Conservation (phyloP, 169 alveolate species). For the Cryptosporidium felis region DNA sequence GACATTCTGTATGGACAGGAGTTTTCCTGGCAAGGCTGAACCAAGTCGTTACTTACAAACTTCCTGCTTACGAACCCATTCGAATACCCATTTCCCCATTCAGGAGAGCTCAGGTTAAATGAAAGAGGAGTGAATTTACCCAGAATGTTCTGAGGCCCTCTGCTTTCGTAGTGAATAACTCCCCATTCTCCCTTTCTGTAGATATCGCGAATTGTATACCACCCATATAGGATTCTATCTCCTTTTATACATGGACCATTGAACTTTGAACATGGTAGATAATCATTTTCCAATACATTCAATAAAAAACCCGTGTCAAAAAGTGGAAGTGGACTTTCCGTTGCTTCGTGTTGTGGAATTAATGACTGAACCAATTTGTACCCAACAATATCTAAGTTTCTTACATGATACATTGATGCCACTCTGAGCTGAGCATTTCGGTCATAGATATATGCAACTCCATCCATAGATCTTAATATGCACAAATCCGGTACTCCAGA, state of each 20-base stretch:
- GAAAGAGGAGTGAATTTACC: conserved; percentile 44
- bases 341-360: conserved; percentile 58
- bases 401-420: conserved; percentile 64
- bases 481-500: background rate
- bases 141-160: conserved; percentile 67
- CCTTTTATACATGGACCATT: conserved; percentile 22
- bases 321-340: conserved; percentile 58
- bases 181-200: conserved; percentile 65
- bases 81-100: conserved; percentile 64
- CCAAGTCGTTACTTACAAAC: conserved; percentile 32
- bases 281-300: conserved; percentile 33
- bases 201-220: conserved; percentile 56
- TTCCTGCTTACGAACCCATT: conserved; percentile 63
- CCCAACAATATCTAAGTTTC: conserved; percentile 55
- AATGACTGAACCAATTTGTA: conserved; percentile 63
- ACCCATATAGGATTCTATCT: conserved; percentile 52
- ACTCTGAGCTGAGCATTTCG: conserved; percentile 16
- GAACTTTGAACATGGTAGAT: conserved; percentile 58
- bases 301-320: conserved; percentile 50
- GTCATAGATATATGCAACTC: conserved; percentile 45
- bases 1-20: conserved; percentile 67
- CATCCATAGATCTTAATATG: conserved; percentile 44
- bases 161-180: conserved; percentile 43
- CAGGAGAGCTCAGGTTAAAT: conserved; percentile 27
- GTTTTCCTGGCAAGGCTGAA: conserved; percentile 59